Evolutionary conservation across 257 asterid species (phyloP).

Genomic region (Gentiana straminea): DNA sequence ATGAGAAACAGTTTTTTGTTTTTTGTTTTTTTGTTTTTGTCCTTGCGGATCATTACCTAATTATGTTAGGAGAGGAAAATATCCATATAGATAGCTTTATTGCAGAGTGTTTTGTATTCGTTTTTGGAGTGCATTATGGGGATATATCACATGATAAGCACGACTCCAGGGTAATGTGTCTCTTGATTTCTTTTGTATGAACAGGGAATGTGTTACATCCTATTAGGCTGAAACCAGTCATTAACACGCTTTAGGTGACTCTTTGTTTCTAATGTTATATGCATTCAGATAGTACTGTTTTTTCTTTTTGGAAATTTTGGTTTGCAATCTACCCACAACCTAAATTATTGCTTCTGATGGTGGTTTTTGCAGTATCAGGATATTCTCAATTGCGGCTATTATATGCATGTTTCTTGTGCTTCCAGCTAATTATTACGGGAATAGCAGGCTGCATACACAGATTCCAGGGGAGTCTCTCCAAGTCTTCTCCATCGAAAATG

Average conservation of each 20-base stretch:
- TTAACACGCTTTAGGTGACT: too few relatives aligned
- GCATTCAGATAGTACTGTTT: constrained; percentile 1
- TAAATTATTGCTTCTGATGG: constrained; percentile 1
- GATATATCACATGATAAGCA: not conserved
- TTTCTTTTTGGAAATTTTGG: not conserved
- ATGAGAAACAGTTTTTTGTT: not conserved
- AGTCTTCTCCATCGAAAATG: constrained; percentile 81
- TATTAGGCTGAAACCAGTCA: too few relatives aligned
- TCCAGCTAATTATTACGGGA: constrained; percentile 85
- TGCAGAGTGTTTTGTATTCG: not conserved
- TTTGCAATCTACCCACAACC: not conserved
- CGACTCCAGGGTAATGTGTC: not conserved
- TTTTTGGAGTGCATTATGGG: not conserved
- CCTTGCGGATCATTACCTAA: not conserved
- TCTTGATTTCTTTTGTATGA: not conserved
- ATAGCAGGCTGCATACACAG: constrained; percentile 44
- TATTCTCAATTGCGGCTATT: constrained; percentile 59
- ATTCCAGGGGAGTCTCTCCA: constrained; percentile 56
- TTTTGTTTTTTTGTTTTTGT: too few relatives aligned
- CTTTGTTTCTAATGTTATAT: not conserved
- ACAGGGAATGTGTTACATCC: not conserved
- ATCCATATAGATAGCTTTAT: not conserved
- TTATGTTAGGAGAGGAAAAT: not conserved
- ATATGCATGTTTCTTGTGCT: constrained; percentile 78
- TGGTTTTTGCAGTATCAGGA: constrained; percentile 59